Base-by-base conservation (phyloP, 2,329 filamentous ascomycete genomes). In the Penicillium sp. region DNA sequence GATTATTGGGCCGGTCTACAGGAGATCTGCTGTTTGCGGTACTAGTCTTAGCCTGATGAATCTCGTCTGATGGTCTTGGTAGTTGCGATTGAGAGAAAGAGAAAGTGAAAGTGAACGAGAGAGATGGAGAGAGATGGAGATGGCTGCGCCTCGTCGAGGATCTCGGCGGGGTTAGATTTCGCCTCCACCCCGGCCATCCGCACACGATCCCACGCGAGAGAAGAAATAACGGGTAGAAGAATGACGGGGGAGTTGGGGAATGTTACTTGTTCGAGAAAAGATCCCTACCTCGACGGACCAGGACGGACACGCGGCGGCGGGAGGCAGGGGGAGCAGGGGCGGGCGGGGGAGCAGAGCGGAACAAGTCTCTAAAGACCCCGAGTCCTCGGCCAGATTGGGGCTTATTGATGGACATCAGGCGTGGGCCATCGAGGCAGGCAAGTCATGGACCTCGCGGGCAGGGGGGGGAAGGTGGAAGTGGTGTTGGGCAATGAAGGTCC, bases 321-420 rank as follows among this genome's bases (percentile, higher is more conserved):
- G 64, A 56, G 40, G 65, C 62, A 45, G 63, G 57, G 34, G 63
- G 58, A 24, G 66, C 56, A 55, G 56, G 51, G 52, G 66, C 62
- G 27, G 61, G 53, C 21, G 60, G 57, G 52, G 56, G 51, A 51
- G 53, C 49, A 56, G 67, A 68, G 46, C 62, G 62, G 58, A 71
- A 71, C 39, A 71, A 59, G 52, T 67, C 65, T 58, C 64, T 62
- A 49, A 72, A 58, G 49, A 62, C 56, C 47, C 64, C 65, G 57
- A 68, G 58, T 59, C 65, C 67, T 61, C 63, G 58, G 58, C 64
- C 63, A 55, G 62, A 45, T 57, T 62, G 63, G 58, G 61, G 54
- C 55, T 71, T 66, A 53, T 71, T 68, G 58, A 66, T 57, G 60
- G 65, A 68, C 67, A 72, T 72, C 67, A 67, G 54, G 56, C 54